Conservation (phyloP, 495 filamentous ascomycete genomes). For the Aspergillus nidulans region DNA sequence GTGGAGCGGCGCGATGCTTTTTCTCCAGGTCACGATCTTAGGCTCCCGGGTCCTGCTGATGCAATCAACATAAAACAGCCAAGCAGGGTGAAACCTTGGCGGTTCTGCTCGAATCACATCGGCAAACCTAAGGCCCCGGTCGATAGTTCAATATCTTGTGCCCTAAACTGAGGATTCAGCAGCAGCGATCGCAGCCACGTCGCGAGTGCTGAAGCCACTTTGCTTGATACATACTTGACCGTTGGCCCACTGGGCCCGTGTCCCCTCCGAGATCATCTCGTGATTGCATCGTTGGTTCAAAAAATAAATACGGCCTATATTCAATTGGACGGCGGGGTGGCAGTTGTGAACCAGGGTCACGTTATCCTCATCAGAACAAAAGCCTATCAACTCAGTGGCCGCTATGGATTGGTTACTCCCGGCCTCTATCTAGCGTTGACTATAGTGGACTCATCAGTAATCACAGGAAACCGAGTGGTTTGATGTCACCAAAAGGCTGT, state of each 20-base stretch:
- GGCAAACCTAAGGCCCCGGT: neutral
- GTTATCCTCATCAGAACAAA: neutral
- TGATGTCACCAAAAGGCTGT: neutral
- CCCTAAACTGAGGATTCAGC: neutral
- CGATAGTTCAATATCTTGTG: neutral
- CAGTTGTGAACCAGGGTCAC: neutral
- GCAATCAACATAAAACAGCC: constrained; percentile 11
- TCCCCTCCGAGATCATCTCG: neutral
- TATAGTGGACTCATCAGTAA: neutral
- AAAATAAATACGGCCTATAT: neutral
- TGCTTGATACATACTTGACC: neutral
- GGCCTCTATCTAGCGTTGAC: neutral
- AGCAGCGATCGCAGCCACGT: neutral
- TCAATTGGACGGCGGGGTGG: neutral
- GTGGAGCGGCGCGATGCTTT: neutral
- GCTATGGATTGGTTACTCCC: neutral
- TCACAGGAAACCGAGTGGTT: neutral
- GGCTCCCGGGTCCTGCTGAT: neutral
- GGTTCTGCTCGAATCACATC: neutral
- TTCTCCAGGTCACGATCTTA: constrained; percentile 3
- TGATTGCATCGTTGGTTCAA: neutral
- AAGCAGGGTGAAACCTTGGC: neutral
- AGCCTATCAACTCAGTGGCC: neutral
- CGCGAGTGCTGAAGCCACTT: neutral
- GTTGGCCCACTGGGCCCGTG: neutral